These are phyloP conservation scores for Aureobasidium sp. DNA, from an alignment of 2,329 filamentous ascomycete genomes.

Conservation along the genomic window DNA sequence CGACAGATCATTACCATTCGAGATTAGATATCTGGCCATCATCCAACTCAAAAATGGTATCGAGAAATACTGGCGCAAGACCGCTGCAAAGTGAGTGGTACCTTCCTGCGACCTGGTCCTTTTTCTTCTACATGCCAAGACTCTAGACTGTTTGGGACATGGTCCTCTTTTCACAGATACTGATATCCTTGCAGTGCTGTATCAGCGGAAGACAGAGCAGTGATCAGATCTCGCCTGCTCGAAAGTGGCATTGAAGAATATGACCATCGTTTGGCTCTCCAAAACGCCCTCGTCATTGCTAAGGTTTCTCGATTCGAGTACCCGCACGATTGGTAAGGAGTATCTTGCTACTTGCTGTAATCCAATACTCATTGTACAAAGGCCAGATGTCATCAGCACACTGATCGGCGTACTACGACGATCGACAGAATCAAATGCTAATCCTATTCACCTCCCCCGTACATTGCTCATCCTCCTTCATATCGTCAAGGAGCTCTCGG, in stretches of 20 bases:
- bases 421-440: slow-evolving; percentile 45
- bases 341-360: slow-evolving; percentile 2
- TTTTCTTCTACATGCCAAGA: background rate
- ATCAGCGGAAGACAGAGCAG: slow-evolving; percentile 62
- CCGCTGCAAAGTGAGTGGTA: slow-evolving; percentile 54
- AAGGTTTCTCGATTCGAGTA: slow-evolving; percentile 89
- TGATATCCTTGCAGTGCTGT: slow-evolving; percentile 43
- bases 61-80: slow-evolving; percentile 87
- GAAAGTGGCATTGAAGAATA: slow-evolving; percentile 71
- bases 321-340: slow-evolving; percentile 67
- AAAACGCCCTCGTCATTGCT: slow-evolving; percentile 80
- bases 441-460: slow-evolving; percentile 57
- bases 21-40: slow-evolving; percentile 80
- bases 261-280: slow-evolving; percentile 68
- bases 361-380: background rate
- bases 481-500: slow-evolving; percentile 84
- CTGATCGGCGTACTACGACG: slow-evolving; percentile 59
- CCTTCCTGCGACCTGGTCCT: background rate
- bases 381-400: slow-evolving; percentile 42
- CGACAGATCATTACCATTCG: slow-evolving; percentile 65
- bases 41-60: slow-evolving; percentile 97
- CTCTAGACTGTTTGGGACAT: background rate
- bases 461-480: slow-evolving; percentile 72
- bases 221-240: slow-evolving; percentile 69
- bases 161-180: background rate